A percentile compares a stretch with the other conserved stretches of the same genome.
phyloP scores from a whole-genome alignment of 495 filamentous ascomycete species.

The Xylaria nigripes region DNA sequence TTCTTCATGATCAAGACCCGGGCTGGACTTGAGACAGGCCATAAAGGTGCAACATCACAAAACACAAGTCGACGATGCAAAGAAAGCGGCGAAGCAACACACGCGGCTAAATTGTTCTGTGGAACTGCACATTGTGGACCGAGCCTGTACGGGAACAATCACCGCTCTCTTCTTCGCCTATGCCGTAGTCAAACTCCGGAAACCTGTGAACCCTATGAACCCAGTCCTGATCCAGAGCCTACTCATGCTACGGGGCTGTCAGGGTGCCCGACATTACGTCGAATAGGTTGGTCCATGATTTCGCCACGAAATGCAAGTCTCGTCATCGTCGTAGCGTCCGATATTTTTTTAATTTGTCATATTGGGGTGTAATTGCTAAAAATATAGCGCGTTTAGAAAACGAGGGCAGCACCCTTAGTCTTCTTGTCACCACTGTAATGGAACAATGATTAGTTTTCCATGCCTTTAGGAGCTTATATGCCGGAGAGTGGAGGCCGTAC shows the following conservation, averaged over 20 bases:
- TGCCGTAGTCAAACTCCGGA: conserved; percentile 13
- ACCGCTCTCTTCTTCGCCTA: conserved; percentile 10
- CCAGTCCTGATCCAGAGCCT: conserved; percentile 12
- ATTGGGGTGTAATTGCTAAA: background rate
- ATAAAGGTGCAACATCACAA: background rate
- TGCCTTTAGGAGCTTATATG: background rate
- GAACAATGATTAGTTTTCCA: conserved; percentile 3
- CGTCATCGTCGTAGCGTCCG: conserved; percentile 16
- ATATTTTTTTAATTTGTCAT: conserved; percentile 15
- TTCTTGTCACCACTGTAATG: conserved; percentile 96
- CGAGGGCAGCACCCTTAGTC: conserved; percentile 99
- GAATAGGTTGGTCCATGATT: conserved; percentile 15
- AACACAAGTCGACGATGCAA: background rate
- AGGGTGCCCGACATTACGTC: conserved; percentile 5
- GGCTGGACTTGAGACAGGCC: background rate
- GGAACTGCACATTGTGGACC: conserved; percentile 5
- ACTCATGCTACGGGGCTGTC: conserved; percentile 3
- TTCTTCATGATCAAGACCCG: background rate
- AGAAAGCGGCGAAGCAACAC: background rate
- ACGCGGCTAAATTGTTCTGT: background rate
- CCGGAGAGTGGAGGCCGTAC: conserved; percentile 47
- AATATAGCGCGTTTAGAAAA: conserved; percentile 62
- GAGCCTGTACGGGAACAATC: conserved; percentile 5
- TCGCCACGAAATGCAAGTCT: conserved; percentile 16
- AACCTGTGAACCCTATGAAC: conserved; percentile 14